Percentiles rank a stretch among this genome's conserved stretches.
Evolutionary conservation across 2,329 filamentous ascomycete species (phyloP).

Genomic region (Pseudocercospora macadamiae): DNA sequence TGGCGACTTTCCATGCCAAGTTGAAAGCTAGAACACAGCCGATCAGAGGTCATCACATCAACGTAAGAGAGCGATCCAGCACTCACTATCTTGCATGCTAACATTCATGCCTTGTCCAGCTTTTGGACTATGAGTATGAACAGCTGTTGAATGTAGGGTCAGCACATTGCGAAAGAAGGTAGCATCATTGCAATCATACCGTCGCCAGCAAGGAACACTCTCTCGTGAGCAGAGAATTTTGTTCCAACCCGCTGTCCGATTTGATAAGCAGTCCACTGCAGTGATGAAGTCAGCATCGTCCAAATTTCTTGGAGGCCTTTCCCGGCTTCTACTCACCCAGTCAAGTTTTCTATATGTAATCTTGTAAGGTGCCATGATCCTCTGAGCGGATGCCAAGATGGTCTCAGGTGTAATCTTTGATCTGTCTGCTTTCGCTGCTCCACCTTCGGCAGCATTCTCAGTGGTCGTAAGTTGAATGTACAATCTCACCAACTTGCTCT

Average conservation of each 20-base stretch:
- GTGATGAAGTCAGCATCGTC: conserved; percentile 31
- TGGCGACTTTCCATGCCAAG: conserved; percentile 30
- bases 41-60: neutral
- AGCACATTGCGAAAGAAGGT: neutral
- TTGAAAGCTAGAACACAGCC: conserved; percentile 40
- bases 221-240: conserved; percentile 57
- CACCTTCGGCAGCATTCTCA: conserved; percentile 51
- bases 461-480: conserved; percentile 34
- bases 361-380: conserved; percentile 66
- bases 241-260: conserved; percentile 68
- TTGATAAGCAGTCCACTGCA: conserved; percentile 78
- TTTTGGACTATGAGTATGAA: conserved; percentile 60
- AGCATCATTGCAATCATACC: conserved; percentile 49
- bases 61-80: neutral
- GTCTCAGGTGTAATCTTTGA: conserved; percentile 7
- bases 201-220: conserved; percentile 75
- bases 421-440: conserved; percentile 55
- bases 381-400: conserved; percentile 53
- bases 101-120: conserved; percentile 72
- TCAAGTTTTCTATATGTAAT: conserved; percentile 54
- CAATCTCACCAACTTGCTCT: conserved; percentile 41
- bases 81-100: conserved; percentile 62
- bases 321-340: conserved; percentile 4
- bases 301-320: neutral
- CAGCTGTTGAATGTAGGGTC: neutral